Conservation (phyloP, 129 eudicot genomes). For the Flaveria ramosissima region DNA sequence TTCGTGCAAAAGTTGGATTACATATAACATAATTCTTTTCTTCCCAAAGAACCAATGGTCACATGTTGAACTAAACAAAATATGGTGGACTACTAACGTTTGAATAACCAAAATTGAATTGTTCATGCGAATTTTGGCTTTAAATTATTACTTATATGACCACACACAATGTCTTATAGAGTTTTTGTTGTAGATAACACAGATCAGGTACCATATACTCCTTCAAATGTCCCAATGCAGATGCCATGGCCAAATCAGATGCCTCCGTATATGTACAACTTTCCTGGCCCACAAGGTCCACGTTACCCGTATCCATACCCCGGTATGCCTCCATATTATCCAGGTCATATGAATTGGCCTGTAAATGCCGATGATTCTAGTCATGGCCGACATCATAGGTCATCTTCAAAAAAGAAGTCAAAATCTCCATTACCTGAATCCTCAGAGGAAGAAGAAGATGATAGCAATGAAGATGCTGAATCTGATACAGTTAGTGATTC, state of each 20-base stretch:
- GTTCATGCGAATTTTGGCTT: not conserved
- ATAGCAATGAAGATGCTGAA: slow-evolving; percentile 44
- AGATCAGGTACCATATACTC: slow-evolving; percentile 51
- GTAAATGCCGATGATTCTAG: slow-evolving; percentile 50
- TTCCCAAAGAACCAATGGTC: not conserved
- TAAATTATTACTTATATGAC: not conserved
- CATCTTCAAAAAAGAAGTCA: slow-evolving; percentile 68
- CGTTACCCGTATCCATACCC: slow-evolving; percentile 71
- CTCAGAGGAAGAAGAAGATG: slow-evolving; percentile 56
- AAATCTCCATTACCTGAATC: slow-evolving; percentile 41
- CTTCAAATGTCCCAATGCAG: slow-evolving; percentile 58
- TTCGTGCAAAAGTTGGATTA: too few relatives aligned
- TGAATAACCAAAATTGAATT: not conserved
- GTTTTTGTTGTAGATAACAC: slow-evolving; percentile 42
- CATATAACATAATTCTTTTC: not conserved
- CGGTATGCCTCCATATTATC: slow-evolving; percentile 75
- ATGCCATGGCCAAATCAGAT: slow-evolving; percentile 86
- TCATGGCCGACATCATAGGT: slow-evolving; percentile 51
- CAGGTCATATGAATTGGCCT: slow-evolving; percentile 74
- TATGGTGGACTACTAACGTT: not conserved
- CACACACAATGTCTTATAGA: slow-evolving; percentile 18
- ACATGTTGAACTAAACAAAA: slow-evolving; percentile 1
- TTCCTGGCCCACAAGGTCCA: slow-evolving; percentile 61
- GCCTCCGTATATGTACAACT: slow-evolving; percentile 79
- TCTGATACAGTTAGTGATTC: slow-evolving; percentile 56